Percentiles rank a stretch among this genome's conserved stretches.
Evolutionary conservation across 352 stramenopile genomes (phyloP).

Genomic region (Aphanomyces astaci): DNA sequence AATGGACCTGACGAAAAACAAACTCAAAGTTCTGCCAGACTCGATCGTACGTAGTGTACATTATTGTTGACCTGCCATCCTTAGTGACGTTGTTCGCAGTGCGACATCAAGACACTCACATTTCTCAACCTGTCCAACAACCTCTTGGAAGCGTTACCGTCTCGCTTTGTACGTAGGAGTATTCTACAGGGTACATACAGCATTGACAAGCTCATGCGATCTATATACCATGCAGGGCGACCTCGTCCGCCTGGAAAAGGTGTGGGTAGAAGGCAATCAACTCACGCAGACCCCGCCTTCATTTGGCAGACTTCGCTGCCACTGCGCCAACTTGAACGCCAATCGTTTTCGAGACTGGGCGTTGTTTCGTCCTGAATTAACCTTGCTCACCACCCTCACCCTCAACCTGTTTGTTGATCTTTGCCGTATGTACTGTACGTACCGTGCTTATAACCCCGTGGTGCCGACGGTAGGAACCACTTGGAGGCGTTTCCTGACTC

Average conservation of each 20-base stretch:
- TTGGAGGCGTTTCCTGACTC: slow-evolving; percentile 38
- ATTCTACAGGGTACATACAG: too few species aligned
- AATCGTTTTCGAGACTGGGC: slow-evolving; percentile 35
- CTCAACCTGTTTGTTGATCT: slow-evolving; percentile 35
- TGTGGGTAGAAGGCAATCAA: slow-evolving; percentile 49
- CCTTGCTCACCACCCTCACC: slow-evolving; percentile 34
- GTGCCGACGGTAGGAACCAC: slow-evolving; percentile 36
- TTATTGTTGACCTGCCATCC: too few species aligned
- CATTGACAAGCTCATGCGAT: too few species aligned
- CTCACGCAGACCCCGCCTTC: slow-evolving; percentile 37
- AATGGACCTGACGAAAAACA: slow-evolving; percentile 60
- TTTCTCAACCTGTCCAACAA: slow-evolving; percentile 49
- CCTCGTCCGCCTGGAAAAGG: slow-evolving; percentile 31
- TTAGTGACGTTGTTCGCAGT: not conserved
- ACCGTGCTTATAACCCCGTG: not conserved
- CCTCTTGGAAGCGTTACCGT: slow-evolving; percentile 36
- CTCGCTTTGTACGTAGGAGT: slow-evolving; percentile 36
- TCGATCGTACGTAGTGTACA: slow-evolving; percentile 27
- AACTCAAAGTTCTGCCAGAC: slow-evolving; percentile 35
- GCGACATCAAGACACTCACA: slow-evolving; percentile 24
- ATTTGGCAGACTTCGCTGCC: slow-evolving; percentile 32
- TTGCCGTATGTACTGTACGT: not conserved
- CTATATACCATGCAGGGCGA: slow-evolving; percentile 23
- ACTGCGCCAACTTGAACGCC: slow-evolving; percentile 37
- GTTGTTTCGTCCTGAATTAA: slow-evolving; percentile 23